Conservation (phyloP, 495 filamentous ascomycete genomes). For the Pyrenula massariospora region DNA sequence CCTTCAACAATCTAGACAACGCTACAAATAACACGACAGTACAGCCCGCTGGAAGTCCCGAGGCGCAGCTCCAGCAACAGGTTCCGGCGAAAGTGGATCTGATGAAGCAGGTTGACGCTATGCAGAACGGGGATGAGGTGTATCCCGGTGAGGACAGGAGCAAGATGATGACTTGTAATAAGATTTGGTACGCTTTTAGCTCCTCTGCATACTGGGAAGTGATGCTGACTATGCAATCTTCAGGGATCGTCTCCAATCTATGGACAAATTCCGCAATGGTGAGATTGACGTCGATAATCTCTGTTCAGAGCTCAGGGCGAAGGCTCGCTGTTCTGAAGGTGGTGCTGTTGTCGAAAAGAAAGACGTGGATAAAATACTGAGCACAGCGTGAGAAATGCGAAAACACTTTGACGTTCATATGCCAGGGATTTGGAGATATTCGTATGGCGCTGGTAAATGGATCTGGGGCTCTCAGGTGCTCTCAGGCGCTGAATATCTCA, state of each 20-base stretch:
- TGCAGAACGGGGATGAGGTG: conserved; percentile 57
- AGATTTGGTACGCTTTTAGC: conserved; percentile 66
- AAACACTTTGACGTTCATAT: no score
- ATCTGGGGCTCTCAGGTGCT: no score
- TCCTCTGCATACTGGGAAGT: conserved; percentile 3
- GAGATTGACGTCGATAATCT: conserved; percentile 88
- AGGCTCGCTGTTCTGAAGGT: conserved; percentile 88
- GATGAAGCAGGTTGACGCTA: conserved; percentile 59
- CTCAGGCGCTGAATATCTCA: no score
- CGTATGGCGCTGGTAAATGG: no score
- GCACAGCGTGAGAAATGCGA: conserved; percentile 21
- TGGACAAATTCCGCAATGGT: conserved; percentile 74
- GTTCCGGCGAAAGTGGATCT: conserved; percentile 53
- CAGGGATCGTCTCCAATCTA: conserved; percentile 86
- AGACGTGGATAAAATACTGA: conserved; percentile 76
- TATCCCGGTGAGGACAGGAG: conserved; percentile 51
- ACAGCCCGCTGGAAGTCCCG: background rate
- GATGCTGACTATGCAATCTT: conserved; percentile 11
- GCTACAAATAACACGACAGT: conserved; percentile 14
- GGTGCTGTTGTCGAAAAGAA: conserved; percentile 86
- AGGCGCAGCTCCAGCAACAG: conserved; percentile 1
- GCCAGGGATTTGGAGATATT: no score
- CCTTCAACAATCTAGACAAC: conserved; percentile 53
- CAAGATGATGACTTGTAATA: conserved; percentile 70
- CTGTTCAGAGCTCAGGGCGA: conserved; percentile 87